Conservation (phyloP, 2,329 filamentous ascomycete species). For the Sclerotinia spermophila region DNA sequence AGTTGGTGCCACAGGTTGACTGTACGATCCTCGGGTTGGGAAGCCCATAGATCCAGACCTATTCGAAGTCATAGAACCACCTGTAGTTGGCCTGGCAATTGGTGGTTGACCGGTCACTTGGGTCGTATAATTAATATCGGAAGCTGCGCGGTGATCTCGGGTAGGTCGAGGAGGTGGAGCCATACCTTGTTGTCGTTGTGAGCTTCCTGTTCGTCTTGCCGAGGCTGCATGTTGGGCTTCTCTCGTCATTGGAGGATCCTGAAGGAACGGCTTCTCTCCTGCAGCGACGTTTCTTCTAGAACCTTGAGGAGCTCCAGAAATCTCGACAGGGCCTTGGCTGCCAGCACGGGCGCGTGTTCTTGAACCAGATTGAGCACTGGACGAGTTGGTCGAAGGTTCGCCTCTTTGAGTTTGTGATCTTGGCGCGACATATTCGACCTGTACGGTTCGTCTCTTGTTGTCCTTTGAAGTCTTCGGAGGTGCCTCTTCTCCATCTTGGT, state of each 20-base stretch:
- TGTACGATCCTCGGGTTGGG: constrained; percentile 76
- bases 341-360: constrained; percentile 53
- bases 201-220: constrained; percentile 35
- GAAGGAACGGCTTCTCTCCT: constrained; percentile 57
- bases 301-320: constrained; percentile 30
- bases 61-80: constrained; percentile 71
- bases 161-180: constrained; percentile 45
- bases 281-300: constrained; percentile 40
- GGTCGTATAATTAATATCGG: constrained; percentile 53
- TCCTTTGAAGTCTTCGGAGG: constrained; percentile 69
- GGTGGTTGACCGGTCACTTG: constrained; percentile 40
- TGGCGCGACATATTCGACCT: constrained; percentile 95
- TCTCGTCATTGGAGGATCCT: constrained; percentile 51
- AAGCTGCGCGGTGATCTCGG: constrained; percentile 51
- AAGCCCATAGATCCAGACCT: constrained; percentile 51
- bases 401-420: constrained; percentile 77
- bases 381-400: constrained; percentile 27
- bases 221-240: constrained; percentile 49
- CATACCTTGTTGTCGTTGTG: constrained; percentile 41
- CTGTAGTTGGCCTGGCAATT: constrained; percentile 67
- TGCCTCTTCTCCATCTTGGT: constrained; percentile 59
- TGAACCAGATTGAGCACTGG: constrained; percentile 37
- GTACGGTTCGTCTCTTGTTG: constrained; percentile 88
- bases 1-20: constrained; percentile 80
- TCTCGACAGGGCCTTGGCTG: constrained; percentile 50